phyloP scores from a whole-genome alignment of 176 grass and related monocot species.

The Cocos nucifera region DNA sequence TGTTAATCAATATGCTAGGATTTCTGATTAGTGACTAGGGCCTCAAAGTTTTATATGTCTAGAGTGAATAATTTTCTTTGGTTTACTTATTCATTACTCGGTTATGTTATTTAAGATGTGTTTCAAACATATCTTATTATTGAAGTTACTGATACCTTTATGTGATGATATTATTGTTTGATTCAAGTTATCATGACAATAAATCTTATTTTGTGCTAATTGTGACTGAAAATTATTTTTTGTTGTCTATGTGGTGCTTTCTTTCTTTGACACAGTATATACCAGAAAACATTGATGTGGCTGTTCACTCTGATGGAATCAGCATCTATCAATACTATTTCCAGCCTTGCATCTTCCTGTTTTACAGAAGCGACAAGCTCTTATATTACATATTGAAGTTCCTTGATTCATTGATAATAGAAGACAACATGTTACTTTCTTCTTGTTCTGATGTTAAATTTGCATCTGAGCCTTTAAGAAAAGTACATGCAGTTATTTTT shows the following conservation, averaged over 20 bases:
- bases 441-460: slow-evolving; percentile 6
- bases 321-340: slow-evolving; percentile 47
- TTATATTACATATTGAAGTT: slow-evolving; percentile 42
- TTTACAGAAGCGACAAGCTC: slow-evolving; percentile 51
- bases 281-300: slow-evolving; percentile 40
- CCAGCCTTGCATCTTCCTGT: slow-evolving; percentile 53
- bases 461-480: slow-evolving; percentile 29
- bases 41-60: no score
- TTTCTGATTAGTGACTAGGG: no score
- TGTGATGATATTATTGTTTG: no score
- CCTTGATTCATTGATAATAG: slow-evolving; percentile 48
- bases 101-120: no score
- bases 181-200: no score
- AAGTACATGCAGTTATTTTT: slow-evolving; percentile 40
- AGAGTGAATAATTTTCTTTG: no score
- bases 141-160: no score
- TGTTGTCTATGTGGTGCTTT: slow-evolving; percentile 18
- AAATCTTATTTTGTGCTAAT: no score
- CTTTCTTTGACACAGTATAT: slow-evolving; percentile 44
- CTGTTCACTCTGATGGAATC: slow-evolving; percentile 40
- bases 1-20: no score
- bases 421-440: slow-evolving; percentile 15
- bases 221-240: background rate
- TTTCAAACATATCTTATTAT: no score
- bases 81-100: no score